Evolutionary conservation across 2,329 filamentous ascomycete genomes (phyloP).

Genomic region (Penicillium decumbens): DNA sequence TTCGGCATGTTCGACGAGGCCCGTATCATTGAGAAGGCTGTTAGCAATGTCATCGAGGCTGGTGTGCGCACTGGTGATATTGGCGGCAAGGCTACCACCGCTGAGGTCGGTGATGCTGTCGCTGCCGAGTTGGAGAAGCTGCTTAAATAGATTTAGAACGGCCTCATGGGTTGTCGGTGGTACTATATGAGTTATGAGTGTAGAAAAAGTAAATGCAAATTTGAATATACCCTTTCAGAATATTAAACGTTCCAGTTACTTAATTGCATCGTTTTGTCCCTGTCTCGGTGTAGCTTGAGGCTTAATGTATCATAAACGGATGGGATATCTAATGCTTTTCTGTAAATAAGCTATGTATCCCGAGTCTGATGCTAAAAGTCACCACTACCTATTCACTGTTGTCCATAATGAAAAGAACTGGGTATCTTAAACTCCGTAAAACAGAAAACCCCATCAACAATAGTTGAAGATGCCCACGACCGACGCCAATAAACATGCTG

Average conservation of each 20-base stretch:
- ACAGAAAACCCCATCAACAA: conserved; percentile 1
- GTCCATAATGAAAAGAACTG: conserved; percentile 6
- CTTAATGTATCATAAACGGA: too few relatives aligned
- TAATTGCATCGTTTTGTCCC: not conserved
- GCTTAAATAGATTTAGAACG: conserved; percentile 45
- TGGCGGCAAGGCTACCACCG: conserved; percentile 68
- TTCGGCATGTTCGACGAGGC: conserved; percentile 74
- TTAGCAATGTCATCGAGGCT: conserved; percentile 63
- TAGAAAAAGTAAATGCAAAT: conserved; percentile 14
- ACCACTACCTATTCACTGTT: not conserved
- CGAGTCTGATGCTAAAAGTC: not conserved
- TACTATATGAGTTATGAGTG: conserved; percentile 24
- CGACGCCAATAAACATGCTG: not conserved
- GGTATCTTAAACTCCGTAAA: conserved; percentile 21
- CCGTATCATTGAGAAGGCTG: conserved; percentile 24
- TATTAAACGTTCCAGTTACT: not conserved
- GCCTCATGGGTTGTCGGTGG: conserved; percentile 1
- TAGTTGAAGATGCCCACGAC: not conserved
- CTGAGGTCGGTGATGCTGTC: conserved; percentile 77
- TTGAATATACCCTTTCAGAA: conserved; percentile 24
- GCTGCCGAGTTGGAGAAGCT: conserved; percentile 67
- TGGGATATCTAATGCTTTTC: too few relatives aligned
- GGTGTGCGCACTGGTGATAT: conserved; percentile 80
- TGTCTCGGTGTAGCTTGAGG: not conserved
- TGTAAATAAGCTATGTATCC: not conserved